Conservation (phyloP, 148 eudicot genomes). For the Cornus controversa region DNA sequence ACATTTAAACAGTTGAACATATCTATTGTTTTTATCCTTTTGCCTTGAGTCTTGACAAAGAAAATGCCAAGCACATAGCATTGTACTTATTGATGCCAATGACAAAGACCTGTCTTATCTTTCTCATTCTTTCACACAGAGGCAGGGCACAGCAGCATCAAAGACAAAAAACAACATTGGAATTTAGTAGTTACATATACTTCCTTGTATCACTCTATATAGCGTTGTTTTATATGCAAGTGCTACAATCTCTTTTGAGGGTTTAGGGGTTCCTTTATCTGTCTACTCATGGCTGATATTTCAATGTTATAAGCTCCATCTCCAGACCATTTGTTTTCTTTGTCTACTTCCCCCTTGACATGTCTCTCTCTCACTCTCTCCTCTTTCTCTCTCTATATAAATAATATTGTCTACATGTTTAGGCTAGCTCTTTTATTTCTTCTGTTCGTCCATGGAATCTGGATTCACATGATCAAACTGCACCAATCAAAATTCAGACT, state of each 20-base stretch:
- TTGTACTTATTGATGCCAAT: background rate
- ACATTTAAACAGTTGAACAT: background rate
- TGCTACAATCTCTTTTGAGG: background rate
- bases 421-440: conserved; percentile 12
- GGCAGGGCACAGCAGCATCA: conserved; percentile 6
- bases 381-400: background rate
- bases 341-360: conserved; percentile 7
- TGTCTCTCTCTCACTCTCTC: conserved; percentile 1
- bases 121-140: background rate
- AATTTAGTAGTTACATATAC: conserved; percentile 21
- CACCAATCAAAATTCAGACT: background rate
- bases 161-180: conserved; percentile 23
- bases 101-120: conserved; percentile 5
- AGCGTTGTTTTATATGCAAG: conserved; percentile 3
- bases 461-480: conserved; percentile 23
- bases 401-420: conserved; percentile 18
- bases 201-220: conserved; percentile 26
- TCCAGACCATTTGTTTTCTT: background rate
- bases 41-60: background rate
- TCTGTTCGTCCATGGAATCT: conserved; percentile 30
- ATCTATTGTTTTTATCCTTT: background rate
- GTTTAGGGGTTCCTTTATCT: conserved; percentile 6
- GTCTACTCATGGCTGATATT: conserved; percentile 11
- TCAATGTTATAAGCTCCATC: conserved; percentile 2
- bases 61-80: conserved; percentile 6